Evolutionary conservation across 305 asterid species (phyloP), one percentile per base, ranked within the genome.

Genomic region (Euphrasia arctica): DNA sequence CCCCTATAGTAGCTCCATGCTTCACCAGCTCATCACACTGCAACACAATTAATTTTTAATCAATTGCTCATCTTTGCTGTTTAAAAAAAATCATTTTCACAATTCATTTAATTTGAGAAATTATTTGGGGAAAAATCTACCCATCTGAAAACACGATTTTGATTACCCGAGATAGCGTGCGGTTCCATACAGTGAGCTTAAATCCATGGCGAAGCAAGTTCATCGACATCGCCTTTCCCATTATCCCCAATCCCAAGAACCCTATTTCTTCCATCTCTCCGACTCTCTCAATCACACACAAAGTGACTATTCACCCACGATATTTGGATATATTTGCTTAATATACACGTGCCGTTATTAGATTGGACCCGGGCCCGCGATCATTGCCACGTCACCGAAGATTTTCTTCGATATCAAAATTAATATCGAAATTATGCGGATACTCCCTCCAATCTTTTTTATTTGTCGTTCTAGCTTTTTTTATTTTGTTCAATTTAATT

Each of bases 101-200:
- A 29, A 29, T 29, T 29, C 34, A 2, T 29, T 29, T 29, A 29
- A 29, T 29, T 29, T 29, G 34, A 2, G 34, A 29, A 29, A 4
- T n/a, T 11, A 10, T 47, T 47, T 0, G 3, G 12, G 42, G 6
- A 36, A 34, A 6, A 31, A 31, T 31, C 34, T 3, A 31, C 5
- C 5, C 3, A 36, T 36, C 42, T 36, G 9, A 36, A 0, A 36
- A 36, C 42, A 36, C 10, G 42, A 36, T 36, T 36, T 36, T 36
- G 1, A 11, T 45, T 82, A 91, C 98, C 90, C 85, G 74, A 52
- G 95, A 85, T 34, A 83, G 85, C 64, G 96, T 88, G 83, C 98
- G 95, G 70, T 91, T 91, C 98, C 98, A 91, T 64, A 91, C 96
- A 68, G 98, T 91, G 77, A 91, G 78, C 85, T 91, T 91, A 59